Evolutionary conservation across 495 filamentous ascomycete species (phyloP), one percentile per base, ranked within the genome.

Genomic region (Penicillium herquei): DNA sequence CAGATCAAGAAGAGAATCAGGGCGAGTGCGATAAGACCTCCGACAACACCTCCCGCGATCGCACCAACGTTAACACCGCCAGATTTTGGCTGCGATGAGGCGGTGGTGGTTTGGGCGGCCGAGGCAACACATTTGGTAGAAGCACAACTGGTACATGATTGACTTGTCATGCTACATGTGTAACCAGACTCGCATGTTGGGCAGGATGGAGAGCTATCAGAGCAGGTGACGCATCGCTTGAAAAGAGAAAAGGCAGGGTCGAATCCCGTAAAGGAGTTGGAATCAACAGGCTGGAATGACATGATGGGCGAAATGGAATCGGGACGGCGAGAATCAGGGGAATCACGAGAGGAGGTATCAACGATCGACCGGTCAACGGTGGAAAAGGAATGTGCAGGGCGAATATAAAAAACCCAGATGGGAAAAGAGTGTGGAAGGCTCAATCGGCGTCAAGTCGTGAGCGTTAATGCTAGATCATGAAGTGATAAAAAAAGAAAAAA

Each of bases 21-120:
- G 17, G 78, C 87, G 32, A 96, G 76, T 11, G 80, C 79, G 13
- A 78, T 80, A 2, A 96, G 61, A 60, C 88, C 91, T 53, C 89
- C 91, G 34, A 96, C 70, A 30, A 95, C 89, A 53, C 92, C 90
- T 63, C 90, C 90, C 14, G 88, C 87, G 58, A 96, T 94, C 31
- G 91, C 87, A 37, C 90, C 89, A 1, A 86, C 79, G 54, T 90
- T 87, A 16, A 85, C 81, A 3, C 83, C 78, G 11, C 73, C 66
- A 9, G 52, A 44, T 43, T 52, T 18, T 37, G 34, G 34, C 34
- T 37, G 34, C 9, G 60, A 51, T 41, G 61, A 12, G 53, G 56
- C 49, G 37, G 65, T 31, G 21, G 77, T 65, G 35, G 64, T 56
- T 18, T 4, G 12, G 4, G 61, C 57, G 33, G 74, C 64, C 14